Percentiles rank a stretch among this genome's conserved stretches.
phyloP scores from a whole-genome alignment of 768 basidiomycete genomes.

The Leccinellum rugosiceps region DNA sequence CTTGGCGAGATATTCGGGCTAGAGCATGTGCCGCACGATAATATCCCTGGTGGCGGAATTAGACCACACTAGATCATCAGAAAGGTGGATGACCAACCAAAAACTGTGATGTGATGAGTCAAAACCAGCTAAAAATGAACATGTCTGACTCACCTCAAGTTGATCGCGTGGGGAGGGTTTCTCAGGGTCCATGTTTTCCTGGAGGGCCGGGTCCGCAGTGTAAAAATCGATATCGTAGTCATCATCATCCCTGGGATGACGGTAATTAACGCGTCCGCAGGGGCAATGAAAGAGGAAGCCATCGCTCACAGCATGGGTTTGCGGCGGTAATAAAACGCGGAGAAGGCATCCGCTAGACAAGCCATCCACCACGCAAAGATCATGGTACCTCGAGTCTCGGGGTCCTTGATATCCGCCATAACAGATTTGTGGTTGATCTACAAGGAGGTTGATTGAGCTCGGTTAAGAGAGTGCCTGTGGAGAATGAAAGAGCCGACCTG shows the following conservation, averaged over 20 bases:
- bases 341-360: constrained; percentile 79
- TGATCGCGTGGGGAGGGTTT: constrained; percentile 73
- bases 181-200: constrained; percentile 46
- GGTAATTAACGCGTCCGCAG: constrained; percentile 22
- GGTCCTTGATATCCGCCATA: constrained; percentile 67
- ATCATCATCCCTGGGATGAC: constrained; percentile 60
- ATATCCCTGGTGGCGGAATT: constrained; percentile 56
- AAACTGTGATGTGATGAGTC: constrained; percentile 43
- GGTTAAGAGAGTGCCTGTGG: constrained; percentile 4
- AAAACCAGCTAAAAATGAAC: neutral
- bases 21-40: constrained; percentile 79
- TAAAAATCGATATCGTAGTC: constrained; percentile 91
- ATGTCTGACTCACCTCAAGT: constrained; percentile 55
- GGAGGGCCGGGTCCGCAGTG: constrained; percentile 59
- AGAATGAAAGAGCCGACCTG: constrained; percentile 42
- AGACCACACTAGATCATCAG: constrained; percentile 4
- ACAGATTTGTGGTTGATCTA: constrained; percentile 86
- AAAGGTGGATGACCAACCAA: constrained; percentile 47
- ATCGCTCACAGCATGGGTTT: constrained; percentile 68
- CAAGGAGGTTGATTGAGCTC: constrained; percentile 6
- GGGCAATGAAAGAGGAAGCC: constrained; percentile 2
- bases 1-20: constrained; percentile 78
- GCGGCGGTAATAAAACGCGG: constrained; percentile 77
- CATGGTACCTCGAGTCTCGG: constrained; percentile 78
- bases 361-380: constrained; percentile 96